phyloP scores from a whole-genome alignment of 140 eudicot genomes.

The Cichorium intybus region DNA sequence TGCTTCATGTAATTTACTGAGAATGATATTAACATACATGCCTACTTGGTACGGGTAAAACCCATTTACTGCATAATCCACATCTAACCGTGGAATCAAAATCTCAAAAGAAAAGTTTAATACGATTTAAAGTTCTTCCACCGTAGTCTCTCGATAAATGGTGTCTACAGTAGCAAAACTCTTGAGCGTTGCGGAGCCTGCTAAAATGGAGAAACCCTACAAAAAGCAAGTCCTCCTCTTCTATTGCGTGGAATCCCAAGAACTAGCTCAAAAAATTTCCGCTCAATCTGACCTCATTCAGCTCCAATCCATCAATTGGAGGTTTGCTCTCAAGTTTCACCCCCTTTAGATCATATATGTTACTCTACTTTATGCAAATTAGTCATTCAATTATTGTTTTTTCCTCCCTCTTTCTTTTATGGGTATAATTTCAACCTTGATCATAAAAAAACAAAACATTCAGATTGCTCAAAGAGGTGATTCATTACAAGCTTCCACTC shows the following conservation, averaged over 20 bases:
- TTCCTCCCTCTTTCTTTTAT: background rate
- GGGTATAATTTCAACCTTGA: background rate
- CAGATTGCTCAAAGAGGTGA: conserved; percentile 11
- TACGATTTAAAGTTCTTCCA: background rate
- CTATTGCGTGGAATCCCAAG: conserved; percentile 75
- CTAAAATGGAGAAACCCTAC: conserved; percentile 55
- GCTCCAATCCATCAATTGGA: conserved; percentile 92
- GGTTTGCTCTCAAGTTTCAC: conserved; percentile 50
- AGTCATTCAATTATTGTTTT: background rate
- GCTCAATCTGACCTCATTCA: conserved; percentile 71
- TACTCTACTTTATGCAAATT: background rate
- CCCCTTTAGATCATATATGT: background rate
- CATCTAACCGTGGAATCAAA: too few relatives aligned
- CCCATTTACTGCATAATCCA: too few relatives aligned
- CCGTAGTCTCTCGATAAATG: background rate
- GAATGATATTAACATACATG: background rate
- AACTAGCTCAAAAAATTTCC: conserved; percentile 75
- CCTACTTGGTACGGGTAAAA: too few relatives aligned
- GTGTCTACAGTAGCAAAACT: background rate
- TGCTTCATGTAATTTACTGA: too few relatives aligned
- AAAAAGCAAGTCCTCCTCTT: conserved; percentile 76
- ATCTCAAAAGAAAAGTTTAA: too few relatives aligned
- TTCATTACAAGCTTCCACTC: background rate
- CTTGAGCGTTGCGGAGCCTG: background rate
- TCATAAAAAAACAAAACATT: background rate